These are phyloP conservation scores for Candida pseudoglaebosa DNA, from an alignment of 805 yeast species.

Conservation along the genomic window DNA sequence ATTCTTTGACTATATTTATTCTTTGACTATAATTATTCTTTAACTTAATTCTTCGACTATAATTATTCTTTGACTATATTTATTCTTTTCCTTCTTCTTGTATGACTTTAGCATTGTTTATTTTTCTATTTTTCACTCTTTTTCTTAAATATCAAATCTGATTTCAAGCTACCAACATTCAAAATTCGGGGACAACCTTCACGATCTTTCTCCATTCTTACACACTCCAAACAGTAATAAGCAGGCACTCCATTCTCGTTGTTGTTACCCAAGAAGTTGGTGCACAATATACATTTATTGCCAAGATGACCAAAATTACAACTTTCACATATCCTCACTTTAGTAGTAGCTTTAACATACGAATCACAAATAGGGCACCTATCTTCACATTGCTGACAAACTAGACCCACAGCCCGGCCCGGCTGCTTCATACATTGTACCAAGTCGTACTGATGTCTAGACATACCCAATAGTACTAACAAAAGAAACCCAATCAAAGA, in stretches of 20 bases:
- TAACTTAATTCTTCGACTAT: no score
- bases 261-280: slow-evolving; percentile 56
- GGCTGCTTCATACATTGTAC: slow-evolving; percentile 83
- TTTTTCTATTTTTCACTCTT: slow-evolving; percentile 17
- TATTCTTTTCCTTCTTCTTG: not conserved
- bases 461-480: no score
- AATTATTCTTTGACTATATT: not conserved
- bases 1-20: no score
- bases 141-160: slow-evolving; percentile 62
- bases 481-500: no score
- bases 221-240: slow-evolving; percentile 83
- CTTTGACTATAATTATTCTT: no score
- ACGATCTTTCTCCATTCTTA: slow-evolving; percentile 68
- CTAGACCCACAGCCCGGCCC: slow-evolving; percentile 63
- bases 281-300: slow-evolving; percentile 77
- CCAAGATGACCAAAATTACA: slow-evolving; percentile 71
- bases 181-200: slow-evolving; percentile 90
- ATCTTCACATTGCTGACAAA: slow-evolving; percentile 88
- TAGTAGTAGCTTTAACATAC: slow-evolving; percentile 62
- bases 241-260: slow-evolving; percentile 44
- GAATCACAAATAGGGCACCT: slow-evolving; percentile 90
- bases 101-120: not conserved
- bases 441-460: slow-evolving; percentile 84
- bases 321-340: slow-evolving; percentile 76
- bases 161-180: slow-evolving; percentile 73